Conservation (phyloP, 306 rosid genomes). For the Medicago ruthenica region DNA sequence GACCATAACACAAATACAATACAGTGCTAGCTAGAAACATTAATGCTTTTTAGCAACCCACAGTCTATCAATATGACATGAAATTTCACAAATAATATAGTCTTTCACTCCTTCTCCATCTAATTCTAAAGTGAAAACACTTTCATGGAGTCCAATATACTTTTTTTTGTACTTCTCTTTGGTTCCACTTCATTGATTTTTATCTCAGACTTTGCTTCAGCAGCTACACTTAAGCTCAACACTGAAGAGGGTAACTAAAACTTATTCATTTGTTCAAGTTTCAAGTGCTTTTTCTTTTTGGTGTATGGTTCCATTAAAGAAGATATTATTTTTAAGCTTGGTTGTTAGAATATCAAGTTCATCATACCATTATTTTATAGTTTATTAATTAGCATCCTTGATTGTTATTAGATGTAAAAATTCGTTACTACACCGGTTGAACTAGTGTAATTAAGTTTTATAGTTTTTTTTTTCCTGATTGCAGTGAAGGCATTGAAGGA, state of each 20-base stretch:
- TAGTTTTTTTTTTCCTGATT: no score
- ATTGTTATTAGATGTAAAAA: no score
- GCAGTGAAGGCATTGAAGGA: conserved; percentile 75
- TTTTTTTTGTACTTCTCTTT: conserved; percentile 47
- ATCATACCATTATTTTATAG: no score
- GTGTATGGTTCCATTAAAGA: no score
- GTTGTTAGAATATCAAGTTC: no score
- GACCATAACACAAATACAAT: no score
- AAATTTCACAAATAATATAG: not conserved
- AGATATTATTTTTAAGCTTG: no score
- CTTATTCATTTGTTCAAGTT: not conserved
- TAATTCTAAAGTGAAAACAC: not conserved
- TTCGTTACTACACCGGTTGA: no score
- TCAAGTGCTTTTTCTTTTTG: not conserved
- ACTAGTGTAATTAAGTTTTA: no score
- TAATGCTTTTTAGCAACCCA: no score
- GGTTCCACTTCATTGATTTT: conserved; percentile 43
- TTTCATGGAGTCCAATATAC: conserved; percentile 50
- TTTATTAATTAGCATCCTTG: no score
- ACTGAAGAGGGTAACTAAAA: conserved; percentile 5
- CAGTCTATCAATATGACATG: not conserved
- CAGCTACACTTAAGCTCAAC: conserved; percentile 62
- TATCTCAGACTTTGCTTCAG: conserved; percentile 48
- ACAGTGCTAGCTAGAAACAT: no score
- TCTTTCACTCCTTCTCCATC: not conserved